Conservation (phyloP, 768 basidiomycete species). For the Suillus weaverae region DNA sequence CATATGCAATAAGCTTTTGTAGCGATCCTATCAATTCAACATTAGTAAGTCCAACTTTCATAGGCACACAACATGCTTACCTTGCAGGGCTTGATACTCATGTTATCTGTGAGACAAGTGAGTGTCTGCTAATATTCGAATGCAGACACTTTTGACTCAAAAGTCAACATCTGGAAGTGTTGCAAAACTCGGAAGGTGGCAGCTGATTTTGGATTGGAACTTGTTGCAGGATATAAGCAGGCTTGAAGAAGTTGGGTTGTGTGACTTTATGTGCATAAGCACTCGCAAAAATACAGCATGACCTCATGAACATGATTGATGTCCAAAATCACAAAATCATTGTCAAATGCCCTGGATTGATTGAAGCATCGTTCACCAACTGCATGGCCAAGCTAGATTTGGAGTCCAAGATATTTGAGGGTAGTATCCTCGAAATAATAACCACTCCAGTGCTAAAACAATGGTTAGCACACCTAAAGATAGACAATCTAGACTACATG, state of each 20-base stretch:
- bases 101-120: conserved; percentile 26
- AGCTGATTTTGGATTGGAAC: neutral
- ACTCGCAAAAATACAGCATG: conserved; percentile 14
- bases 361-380: conserved; percentile 13
- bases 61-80: conserved; percentile 14
- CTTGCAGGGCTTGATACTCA: conserved; percentile 15
- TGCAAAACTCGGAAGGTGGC: conserved; percentile 18
- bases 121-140: conserved; percentile 31
- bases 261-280: conserved; percentile 1
- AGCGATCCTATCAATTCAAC: neutral
- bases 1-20: neutral
- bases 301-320: conserved; percentile 24
- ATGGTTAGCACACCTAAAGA: neutral
- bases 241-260: conserved; percentile 12
- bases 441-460: conserved; percentile 18
- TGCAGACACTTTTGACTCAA: conserved; percentile 27
- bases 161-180: conserved; percentile 27
- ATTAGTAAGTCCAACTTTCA: too few relatives aligned
- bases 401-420: conserved; percentile 22
- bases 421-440: conserved; percentile 13
- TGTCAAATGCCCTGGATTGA: neutral
- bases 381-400: conserved; percentile 23
- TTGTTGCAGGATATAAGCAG: conserved; percentile 11
- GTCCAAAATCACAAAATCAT: conserved; percentile 22
- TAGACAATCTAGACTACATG: neutral